Evolutionary conservation across 1,284 basidiomycete species (phyloP), one percentile per base, ranked within the genome.

Genomic region (Fomitiporia mediterranea): DNA sequence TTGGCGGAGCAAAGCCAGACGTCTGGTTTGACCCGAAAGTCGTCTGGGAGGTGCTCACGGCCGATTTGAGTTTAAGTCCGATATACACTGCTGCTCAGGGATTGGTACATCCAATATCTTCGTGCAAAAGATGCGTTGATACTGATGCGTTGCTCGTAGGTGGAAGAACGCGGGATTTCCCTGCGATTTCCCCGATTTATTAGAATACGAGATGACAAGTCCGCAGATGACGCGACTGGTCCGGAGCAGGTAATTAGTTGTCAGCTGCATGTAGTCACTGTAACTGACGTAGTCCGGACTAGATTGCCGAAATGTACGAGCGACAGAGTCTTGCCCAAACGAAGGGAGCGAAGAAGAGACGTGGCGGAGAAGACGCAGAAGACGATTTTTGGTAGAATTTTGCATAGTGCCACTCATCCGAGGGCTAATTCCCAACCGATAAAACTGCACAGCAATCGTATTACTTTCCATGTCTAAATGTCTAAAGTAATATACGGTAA

Each of bases 1-100:
- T 88, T 38, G 96, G 94, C 35, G 89, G 88, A 3, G 92, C 93
- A 44, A 96, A 95, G 70, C 92, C 94, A 4, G 94, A 97, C 65
- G 78, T 94, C 19, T 97, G 91, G 92, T 93, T 98, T 69, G 93
- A 97, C 68, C 94, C 94, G 21, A 89, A 89, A 72, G 74, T 97
- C 17, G 93, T 99, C 1, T 99, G 96, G 95, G 97, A 99, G 73
- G 95, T 99, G 30, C 80, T 99, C 65, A 92, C 96, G 0, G 97
- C 97, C 4, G 97, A 99, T 74, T 70, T 99, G 64, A 97, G 93
- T 70, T 74, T 99, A 72, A 98, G 94, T 72, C 97, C 97, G 0
- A 83, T 99, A 28, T 99, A 99, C 69, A 91, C 92, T 4, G 97
- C 97, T 3, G 97, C 92, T n/a, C 90, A 94, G 69, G 96, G 96